Evolutionary conservation across 2,329 filamentous ascomycete genomes (phyloP), one percentile per base, ranked within the genome.

Genomic region (Paracamarosporium sp.): DNA sequence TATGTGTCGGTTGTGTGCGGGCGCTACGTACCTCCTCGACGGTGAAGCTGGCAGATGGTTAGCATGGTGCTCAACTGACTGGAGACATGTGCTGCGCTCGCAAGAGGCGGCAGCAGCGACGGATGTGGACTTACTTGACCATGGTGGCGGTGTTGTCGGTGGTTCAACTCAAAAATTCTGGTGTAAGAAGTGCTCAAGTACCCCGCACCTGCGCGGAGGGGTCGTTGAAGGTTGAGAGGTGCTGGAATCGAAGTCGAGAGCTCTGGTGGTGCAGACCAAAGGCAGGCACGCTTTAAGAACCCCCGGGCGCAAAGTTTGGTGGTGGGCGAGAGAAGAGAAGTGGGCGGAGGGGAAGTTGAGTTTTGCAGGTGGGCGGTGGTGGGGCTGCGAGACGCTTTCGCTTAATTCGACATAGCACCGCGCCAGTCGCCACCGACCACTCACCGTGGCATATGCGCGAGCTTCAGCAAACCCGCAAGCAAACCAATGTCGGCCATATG

Each of bases 121-220:
- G 13, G 55, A 59, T 40, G 56, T 60, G 61, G 55, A 94, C 93
- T 90, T 90, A 97, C 93, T 98, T 97, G 82, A 99, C 95, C 95
- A 99, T 99, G 82, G 93, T 97, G 90, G 85, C 92, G 91, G 93
- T 91, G 80, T 87, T 90, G 67, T 59, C 57, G 50, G 59, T 59
- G 66, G 60, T 74, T 67, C 62, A 70, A 62, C 65, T 70, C 59
- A 60, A 73, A 75, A 75, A 74, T 72, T 75, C 63, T 67, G 66
- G 69, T 62, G 65, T 70, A 68, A 61, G 60, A 64, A 64, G 56
- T 62, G 56, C 53, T 64, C 61, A 61, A 68, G 66, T 75, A 75
- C 74, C 75, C 74, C 75, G 74, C 75, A 70, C 75, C 74, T 74
- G 74, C 74, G 68, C 71, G 64, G 61, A 66, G 66, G 67, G 57